Evolutionary conservation across 805 yeast genomes (phyloP), one percentile per base, ranked within the genome.

Genomic region (Starmerella kuoi): DNA sequence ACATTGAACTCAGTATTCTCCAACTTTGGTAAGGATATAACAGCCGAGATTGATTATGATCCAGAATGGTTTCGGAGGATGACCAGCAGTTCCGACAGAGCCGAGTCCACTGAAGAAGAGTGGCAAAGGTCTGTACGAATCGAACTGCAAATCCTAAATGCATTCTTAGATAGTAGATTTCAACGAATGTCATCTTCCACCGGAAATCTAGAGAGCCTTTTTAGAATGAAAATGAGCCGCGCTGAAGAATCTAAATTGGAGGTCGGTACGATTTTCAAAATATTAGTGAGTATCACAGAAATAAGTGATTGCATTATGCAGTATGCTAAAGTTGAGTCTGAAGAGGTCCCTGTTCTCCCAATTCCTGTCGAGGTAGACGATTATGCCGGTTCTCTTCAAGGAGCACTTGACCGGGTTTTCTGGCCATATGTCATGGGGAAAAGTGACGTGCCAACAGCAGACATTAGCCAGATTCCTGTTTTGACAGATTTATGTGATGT

Each of bases 41-140:
- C 38, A 4, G 25, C 15, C 11, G 33, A 32, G 4, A 17, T 48
- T 14, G 9, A 14, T 9, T 48, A 42, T 26, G 31, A 26, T n/a
- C 23, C 35, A 2, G 42, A 46, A n/a, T 46, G 52, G 49, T 48
- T 42, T 40, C 33, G 38, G 22, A 28, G 34, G 5, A 22, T 44
- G 28, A 26, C 41, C 2, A 15, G 31, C 3, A 8, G 20, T 3
- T 3, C 9, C n/a, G 5, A 12, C 17, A 17, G 41, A 14, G 9
- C 14, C 12, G 42, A 42, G 38, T 6, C 21, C 2, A 19, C 31
- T 12, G 38, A 41, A 5, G 42, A 35, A 18, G 36, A 37, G 8
- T 44, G 48, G 50, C 15, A 12, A 11, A 17, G 26, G 12, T 15
- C 34, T 3, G 34, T 47, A 2, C 34, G 43, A 1, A 23, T 33